These are phyloP conservation scores for Trichoderma brevicompactum DNA, from an alignment of 2,329 filamentous ascomycete species.

Conservation along the genomic window DNA sequence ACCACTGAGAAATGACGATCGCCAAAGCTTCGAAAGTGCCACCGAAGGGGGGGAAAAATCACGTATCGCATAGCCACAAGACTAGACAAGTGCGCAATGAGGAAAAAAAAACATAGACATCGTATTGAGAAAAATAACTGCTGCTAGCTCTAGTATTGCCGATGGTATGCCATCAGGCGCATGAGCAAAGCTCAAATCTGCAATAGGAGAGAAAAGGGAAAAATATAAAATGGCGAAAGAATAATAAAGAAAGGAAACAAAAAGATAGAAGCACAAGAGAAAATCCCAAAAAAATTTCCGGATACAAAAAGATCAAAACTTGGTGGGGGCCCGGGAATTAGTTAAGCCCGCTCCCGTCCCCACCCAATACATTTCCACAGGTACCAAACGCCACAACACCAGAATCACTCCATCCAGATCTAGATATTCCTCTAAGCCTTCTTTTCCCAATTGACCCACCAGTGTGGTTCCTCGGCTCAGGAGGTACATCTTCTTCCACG, in stretches of 20 bases:
- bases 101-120: neutral
- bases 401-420: too few species aligned
- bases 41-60: constrained; percentile 29
- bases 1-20: constrained; percentile 66
- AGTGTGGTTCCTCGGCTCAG: too few species aligned
- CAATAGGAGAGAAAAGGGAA: neutral
- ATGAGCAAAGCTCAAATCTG: neutral
- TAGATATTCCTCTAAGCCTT: too few species aligned
- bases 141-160: constrained; percentile 3
- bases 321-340: constrained; percentile 9
- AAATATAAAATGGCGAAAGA: neutral
- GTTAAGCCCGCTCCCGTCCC: constrained; percentile 18
- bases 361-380: neutral
- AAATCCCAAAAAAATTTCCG: neutral
- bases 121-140: neutral
- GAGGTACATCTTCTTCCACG: too few species aligned
- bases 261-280: neutral
- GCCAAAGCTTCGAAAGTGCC: constrained; percentile 95
- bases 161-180: neutral
- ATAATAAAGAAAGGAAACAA: neutral
- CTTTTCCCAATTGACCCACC: too few species aligned
- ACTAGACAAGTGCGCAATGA: neutral
- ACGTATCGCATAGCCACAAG: constrained; percentile 15
- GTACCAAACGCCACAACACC: neutral
- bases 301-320: neutral